These are phyloP conservation scores for Remersonia thermophila DNA, from an alignment of 2,329 filamentous ascomycete genomes.

Conservation along the genomic window DNA sequence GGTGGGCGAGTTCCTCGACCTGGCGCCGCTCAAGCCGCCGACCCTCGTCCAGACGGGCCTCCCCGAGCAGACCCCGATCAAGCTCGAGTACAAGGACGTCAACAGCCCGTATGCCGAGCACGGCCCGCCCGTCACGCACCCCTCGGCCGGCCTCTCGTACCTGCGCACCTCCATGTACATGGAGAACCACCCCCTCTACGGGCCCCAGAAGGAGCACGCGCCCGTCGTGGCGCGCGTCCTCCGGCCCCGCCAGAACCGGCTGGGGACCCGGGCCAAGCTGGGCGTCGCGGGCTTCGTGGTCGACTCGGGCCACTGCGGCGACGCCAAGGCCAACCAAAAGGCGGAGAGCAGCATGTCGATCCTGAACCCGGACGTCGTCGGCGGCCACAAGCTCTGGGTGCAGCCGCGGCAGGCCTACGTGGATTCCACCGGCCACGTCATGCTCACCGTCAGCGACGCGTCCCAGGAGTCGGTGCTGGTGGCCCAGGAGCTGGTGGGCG, in stretches of 20 bases:
- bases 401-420: slow-evolving; percentile 32
- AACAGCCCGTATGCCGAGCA: slow-evolving; percentile 35
- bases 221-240: slow-evolving; percentile 41
- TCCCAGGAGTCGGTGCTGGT: slow-evolving; percentile 29
- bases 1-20: slow-evolving; percentile 49
- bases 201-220: slow-evolving; percentile 39
- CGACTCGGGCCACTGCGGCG: slow-evolving; percentile 28
- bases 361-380: slow-evolving; percentile 31
- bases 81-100: slow-evolving; percentile 13
- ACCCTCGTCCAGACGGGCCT: slow-evolving; percentile 6
- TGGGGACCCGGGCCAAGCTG: slow-evolving; percentile 28
- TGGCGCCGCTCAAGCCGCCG: slow-evolving; percentile 37
- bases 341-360: slow-evolving; percentile 25
- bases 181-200: slow-evolving; percentile 50
- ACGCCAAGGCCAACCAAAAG: slow-evolving; percentile 30
- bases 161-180: slow-evolving; percentile 42
- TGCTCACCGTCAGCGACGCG: slow-evolving; percentile 31
- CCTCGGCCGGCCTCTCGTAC: slow-evolving; percentile 51
- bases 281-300: slow-evolving; percentile 45
- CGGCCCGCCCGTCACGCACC: slow-evolving; percentile 49
- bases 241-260: slow-evolving; percentile 25
- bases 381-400: slow-evolving; percentile 44
- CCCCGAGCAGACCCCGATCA: not conserved
- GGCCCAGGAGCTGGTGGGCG: slow-evolving; percentile 32
- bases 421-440: slow-evolving; percentile 38